phyloP scores from a whole-genome alignment of 2,329 filamentous ascomycete species.

The Epichloe baconii region DNA sequence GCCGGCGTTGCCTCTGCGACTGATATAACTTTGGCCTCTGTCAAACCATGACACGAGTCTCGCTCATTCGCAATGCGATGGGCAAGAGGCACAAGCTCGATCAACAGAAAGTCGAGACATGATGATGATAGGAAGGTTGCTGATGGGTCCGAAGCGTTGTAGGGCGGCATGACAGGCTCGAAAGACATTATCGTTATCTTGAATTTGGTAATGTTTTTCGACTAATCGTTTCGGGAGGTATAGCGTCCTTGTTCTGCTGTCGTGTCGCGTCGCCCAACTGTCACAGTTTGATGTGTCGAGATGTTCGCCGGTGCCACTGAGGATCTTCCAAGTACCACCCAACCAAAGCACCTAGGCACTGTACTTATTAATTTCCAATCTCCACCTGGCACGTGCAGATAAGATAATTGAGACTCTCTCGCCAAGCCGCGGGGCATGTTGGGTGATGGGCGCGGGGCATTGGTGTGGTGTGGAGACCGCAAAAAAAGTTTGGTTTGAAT shows the following conservation, averaged over 20 bases:
- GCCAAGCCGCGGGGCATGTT: too few species aligned
- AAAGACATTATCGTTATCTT: conserved; percentile 50
- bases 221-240: background rate
- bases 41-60: conserved; percentile 26
- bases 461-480: too few species aligned
- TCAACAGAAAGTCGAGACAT: conserved; percentile 86
- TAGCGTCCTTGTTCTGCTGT: background rate
- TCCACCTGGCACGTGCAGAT: too few species aligned
- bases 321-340: too few species aligned
- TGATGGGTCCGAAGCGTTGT: conserved; percentile 59
- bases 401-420: too few species aligned
- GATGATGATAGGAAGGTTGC: conserved; percentile 70
- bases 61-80: conserved; percentile 72
- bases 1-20: conserved; percentile 7
- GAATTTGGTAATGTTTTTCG: background rate
- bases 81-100: conserved; percentile 90
- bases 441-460: too few species aligned
- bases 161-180: conserved; percentile 54
- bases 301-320: background rate
- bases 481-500: too few species aligned
- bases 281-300: background rate
- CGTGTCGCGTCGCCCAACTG: background rate
- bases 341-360: too few species aligned
- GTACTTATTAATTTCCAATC: background rate
- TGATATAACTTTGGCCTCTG: conserved; percentile 9